Conservation (phyloP, 805 yeast genomes). For the Wickerhamomyces strasburgensis region DNA sequence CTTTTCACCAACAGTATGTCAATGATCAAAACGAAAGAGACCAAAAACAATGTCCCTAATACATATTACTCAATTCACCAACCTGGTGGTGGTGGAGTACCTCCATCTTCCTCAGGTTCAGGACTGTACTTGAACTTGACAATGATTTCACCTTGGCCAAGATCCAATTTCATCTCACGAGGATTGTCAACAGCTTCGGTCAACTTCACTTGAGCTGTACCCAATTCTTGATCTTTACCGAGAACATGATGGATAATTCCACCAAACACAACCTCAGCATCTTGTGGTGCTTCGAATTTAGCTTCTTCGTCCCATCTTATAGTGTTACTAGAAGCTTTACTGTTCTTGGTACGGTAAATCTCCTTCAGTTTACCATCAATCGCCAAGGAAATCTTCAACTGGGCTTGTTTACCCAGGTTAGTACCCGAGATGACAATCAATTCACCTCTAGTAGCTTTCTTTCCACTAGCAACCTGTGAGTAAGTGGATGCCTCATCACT, state of each 20-base stretch:
- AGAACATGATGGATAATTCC: slow-evolving; percentile 66
- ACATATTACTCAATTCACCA: slow-evolving; percentile 7
- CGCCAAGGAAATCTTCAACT: slow-evolving; percentile 50
- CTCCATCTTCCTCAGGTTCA: slow-evolving; percentile 15
- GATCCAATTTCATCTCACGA: slow-evolving; percentile 36
- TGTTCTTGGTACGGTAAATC: slow-evolving; percentile 57
- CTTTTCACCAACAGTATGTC: no score
- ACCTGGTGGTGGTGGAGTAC: slow-evolving; percentile 19
- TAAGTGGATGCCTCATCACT: slow-evolving; percentile 22
- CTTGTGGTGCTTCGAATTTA: slow-evolving; percentile 62
- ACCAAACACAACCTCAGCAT: slow-evolving; percentile 53
- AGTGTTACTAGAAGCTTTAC: slow-evolving; percentile 44
- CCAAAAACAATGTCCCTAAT: slow-evolving; percentile 2
- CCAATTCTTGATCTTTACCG: slow-evolving; percentile 65
- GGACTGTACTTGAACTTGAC: slow-evolving; percentile 37
- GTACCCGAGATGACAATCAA: slow-evolving; percentile 45
- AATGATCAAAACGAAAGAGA: slow-evolving; percentile 5
- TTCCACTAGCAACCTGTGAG: slow-evolving; percentile 15
- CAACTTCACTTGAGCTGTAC: slow-evolving; percentile 49
- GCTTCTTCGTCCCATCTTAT: slow-evolving; percentile 59
- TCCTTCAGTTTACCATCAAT: slow-evolving; percentile 44
- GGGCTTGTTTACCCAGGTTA: slow-evolving; percentile 38
- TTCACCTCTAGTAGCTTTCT: slow-evolving; percentile 37
- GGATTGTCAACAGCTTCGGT: slow-evolving; percentile 43
- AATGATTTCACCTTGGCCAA: slow-evolving; percentile 37